These are phyloP conservation scores for Eimeria praecox DNA, from an alignment of 169 alveolate genomes.

Conservation along the genomic window DNA sequence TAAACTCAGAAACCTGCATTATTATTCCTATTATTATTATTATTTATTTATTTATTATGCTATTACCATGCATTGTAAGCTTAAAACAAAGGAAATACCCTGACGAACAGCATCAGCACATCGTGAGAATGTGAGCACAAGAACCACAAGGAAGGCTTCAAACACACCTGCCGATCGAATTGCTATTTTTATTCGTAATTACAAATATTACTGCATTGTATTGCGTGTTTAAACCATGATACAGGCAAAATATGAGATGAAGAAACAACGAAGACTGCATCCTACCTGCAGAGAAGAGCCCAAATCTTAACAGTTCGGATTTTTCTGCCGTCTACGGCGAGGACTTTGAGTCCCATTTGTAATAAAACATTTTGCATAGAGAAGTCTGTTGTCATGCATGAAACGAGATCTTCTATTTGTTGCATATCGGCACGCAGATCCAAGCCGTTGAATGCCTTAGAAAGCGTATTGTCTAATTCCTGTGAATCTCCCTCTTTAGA, in stretches of 20 bases:
- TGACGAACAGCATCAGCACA: background rate
- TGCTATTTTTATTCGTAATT: no score
- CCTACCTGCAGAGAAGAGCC: conserved; percentile 83
- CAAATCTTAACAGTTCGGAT: conserved; percentile 81
- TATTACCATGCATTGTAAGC: background rate
- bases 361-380: conserved; percentile 90
- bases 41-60: background rate
- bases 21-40: background rate
- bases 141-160: no score
- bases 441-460: conserved; percentile 6
- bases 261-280: no score
- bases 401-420: conserved; percentile 79
- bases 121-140: no score
- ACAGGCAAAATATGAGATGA: no score
- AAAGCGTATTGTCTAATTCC: background rate
- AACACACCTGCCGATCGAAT: no score
- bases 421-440: conserved; percentile 16
- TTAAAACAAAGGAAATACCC: background rate
- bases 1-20: background rate
- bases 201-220: no score
- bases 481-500: conserved; percentile 1
- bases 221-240: no score
- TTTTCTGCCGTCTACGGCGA: conserved; percentile 81
- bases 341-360: conserved; percentile 89
- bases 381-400: conserved; percentile 89